phyloP scores from a whole-genome alignment of 768 basidiomycete genomes.

The Naematelia aurantialba region DNA sequence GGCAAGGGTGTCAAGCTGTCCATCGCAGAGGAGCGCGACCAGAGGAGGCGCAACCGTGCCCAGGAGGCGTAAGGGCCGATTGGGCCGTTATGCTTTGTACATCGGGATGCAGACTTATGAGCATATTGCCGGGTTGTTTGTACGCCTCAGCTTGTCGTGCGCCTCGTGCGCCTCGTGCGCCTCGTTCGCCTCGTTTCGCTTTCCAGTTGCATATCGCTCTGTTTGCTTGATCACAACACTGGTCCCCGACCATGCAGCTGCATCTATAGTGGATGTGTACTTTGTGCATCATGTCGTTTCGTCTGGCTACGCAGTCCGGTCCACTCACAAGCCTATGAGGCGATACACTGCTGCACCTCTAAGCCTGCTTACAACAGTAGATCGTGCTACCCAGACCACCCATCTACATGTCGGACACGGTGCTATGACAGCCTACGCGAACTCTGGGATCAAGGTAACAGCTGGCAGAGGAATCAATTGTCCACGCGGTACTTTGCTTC shows the following conservation, averaged over 20 bases:
- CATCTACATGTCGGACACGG: not conserved
- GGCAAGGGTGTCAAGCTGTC: conserved; percentile 98
- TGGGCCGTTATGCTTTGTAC: no score
- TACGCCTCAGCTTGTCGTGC: not conserved
- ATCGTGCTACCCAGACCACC: no score
- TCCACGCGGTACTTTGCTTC: conserved; percentile 39
- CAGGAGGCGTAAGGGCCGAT: conserved; percentile 46
- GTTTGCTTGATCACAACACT: no score
- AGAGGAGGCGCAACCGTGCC: conserved; percentile 59
- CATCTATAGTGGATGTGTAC: no score
- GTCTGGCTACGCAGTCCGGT: no score
- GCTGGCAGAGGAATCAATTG: not conserved
- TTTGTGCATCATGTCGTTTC: not conserved
- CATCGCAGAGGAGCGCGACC: conserved; percentile 81
- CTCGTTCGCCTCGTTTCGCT: no score
- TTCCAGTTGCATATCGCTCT: no score
- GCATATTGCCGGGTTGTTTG: not conserved
- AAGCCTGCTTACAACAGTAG: not conserved
- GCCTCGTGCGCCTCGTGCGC: no score
- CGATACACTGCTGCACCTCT: no score
- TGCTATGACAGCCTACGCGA: no score
- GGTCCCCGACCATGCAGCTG: no score
- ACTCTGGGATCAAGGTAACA: not conserved
- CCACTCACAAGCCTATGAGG: no score
- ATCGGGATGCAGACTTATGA: conserved; percentile 13